Evolutionary conservation across 495 filamentous ascomycete species (phyloP).

Genomic region (Lepidopterella palustris): DNA sequence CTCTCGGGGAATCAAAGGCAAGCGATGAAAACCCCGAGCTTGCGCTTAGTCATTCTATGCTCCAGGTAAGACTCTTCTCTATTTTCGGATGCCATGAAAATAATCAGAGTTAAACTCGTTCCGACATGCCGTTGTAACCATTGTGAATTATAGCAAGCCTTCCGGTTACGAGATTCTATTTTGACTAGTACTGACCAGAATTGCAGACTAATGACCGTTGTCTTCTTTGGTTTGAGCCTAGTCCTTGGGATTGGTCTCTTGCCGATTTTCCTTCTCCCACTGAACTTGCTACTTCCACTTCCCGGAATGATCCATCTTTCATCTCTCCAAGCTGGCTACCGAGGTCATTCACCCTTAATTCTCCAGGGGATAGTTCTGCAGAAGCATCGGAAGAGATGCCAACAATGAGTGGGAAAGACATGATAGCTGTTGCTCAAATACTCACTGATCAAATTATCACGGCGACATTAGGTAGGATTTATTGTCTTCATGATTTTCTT

Average conservation of each 20-base stretch:
- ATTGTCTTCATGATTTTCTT: not conserved
- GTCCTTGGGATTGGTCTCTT: slow-evolving; percentile 28
- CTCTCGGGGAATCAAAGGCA: slow-evolving; percentile 18
- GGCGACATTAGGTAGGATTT: slow-evolving; percentile 5
- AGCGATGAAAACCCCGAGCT: slow-evolving; percentile 6
- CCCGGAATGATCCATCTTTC: slow-evolving; percentile 10
- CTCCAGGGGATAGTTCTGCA: slow-evolving; percentile 15
- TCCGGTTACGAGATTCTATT: too few relatives aligned
- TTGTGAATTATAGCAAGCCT: too few relatives aligned
- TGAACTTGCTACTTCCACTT: not conserved
- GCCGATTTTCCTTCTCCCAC: slow-evolving; percentile 8
- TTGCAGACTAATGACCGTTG: slow-evolving; percentile 18
- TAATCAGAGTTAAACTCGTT: too few relatives aligned
- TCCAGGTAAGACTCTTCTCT: not conserved
- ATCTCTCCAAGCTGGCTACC: slow-evolving; percentile 44
- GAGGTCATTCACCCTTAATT: slow-evolving; percentile 42
- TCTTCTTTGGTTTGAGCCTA: slow-evolving; percentile 22
- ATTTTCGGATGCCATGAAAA: not conserved
- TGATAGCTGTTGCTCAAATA: slow-evolving; percentile 54
- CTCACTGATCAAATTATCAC: slow-evolving; percentile 54
- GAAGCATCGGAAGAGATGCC: slow-evolving; percentile 14
- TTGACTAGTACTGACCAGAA: too few relatives aligned
- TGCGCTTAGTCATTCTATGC: not conserved
- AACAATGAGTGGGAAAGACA: slow-evolving; percentile 34
- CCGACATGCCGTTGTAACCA: too few relatives aligned